These are phyloP conservation scores for Fusarium miscanthi DNA, from an alignment of 2,329 filamentous ascomycete genomes.

Conservation along the genomic window DNA sequence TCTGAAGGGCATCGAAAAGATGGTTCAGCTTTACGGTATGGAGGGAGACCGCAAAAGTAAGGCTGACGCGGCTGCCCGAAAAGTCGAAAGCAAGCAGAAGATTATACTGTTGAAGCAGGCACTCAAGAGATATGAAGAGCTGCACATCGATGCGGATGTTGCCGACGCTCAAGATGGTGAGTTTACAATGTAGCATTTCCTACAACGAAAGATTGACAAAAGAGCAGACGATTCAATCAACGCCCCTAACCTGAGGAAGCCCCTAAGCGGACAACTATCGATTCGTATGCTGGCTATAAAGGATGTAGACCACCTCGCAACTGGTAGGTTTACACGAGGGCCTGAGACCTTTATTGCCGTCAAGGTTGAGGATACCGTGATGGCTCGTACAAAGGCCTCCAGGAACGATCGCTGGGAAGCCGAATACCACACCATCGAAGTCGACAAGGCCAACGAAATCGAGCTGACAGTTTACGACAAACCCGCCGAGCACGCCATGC, in stretches of 20 bases:
- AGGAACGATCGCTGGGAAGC: constrained; percentile 91
- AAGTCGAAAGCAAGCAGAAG: constrained; percentile 97
- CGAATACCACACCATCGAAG: constrained; percentile 90
- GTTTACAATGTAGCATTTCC: constrained; percentile 43
- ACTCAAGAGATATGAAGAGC: constrained; percentile 94
- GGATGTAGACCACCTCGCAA: constrained; percentile 93
- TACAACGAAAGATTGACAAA: constrained; percentile 29
- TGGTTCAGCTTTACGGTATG: constrained; percentile 97
- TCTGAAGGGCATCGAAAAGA: constrained; percentile 98
- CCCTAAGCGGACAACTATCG: constrained; percentile 89
- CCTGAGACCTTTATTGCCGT: constrained; percentile 96
- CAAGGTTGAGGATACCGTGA: constrained; percentile 95
- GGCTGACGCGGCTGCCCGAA: constrained; percentile 87
- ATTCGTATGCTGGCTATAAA: constrained; percentile 89
- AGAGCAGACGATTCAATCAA: constrained; percentile 91
- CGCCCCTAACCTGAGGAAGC: constrained; percentile 92
- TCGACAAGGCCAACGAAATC: constrained; percentile 98
- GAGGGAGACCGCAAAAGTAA: constrained; percentile 97
- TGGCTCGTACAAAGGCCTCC: constrained; percentile 86
- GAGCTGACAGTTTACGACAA: constrained; percentile 98
- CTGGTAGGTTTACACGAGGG: constrained; percentile 84
- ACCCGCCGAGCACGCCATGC: constrained; percentile 86
- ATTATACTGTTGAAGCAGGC: constrained; percentile 96
- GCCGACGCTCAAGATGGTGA: constrained; percentile 83
- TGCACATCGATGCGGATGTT: constrained; percentile 92